Conservation (phyloP, 257 asterid genomes). For the Salvia hispanica region DNA sequence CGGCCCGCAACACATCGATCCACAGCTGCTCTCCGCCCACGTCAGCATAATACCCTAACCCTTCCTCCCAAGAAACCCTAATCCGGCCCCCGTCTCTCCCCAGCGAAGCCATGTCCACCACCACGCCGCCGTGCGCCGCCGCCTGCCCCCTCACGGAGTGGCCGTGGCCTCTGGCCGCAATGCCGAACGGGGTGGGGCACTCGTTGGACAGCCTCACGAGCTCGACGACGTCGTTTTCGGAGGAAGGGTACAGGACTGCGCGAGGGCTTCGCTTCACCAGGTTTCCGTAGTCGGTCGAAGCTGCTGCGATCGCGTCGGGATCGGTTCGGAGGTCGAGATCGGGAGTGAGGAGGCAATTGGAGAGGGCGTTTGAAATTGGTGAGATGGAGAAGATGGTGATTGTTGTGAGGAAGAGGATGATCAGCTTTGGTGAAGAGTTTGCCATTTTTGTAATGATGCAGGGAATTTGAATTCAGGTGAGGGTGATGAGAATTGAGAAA, state of each 20-base stretch:
- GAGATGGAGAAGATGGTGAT: constrained; percentile 23
- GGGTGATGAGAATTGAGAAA: background rate
- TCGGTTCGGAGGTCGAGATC: constrained; percentile 43
- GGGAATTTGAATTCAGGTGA: background rate
- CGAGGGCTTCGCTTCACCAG: constrained; percentile 47
- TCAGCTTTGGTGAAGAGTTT: constrained; percentile 16
- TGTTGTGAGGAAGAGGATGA: constrained; percentile 23
- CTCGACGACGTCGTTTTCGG: constrained; percentile 47
- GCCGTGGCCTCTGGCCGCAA: constrained; percentile 74
- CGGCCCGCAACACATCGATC: constrained; percentile 52
- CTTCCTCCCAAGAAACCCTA: constrained; percentile 51
- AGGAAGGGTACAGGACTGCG: constrained; percentile 63
- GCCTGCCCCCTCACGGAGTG: constrained; percentile 81
- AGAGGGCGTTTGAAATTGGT: constrained; percentile 27
- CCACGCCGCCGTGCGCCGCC: constrained; percentile 62
- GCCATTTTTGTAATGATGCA: constrained; percentile 34
- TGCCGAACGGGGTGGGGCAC: constrained; percentile 46
- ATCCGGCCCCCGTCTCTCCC: constrained; percentile 28
- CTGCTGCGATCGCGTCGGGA: constrained; percentile 29
- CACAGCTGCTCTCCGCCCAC: constrained; percentile 73
- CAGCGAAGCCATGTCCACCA: constrained; percentile 60
- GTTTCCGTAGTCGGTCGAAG: constrained; percentile 70
- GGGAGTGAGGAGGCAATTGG: constrained; percentile 22
- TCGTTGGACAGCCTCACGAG: constrained; percentile 49
- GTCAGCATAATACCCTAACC: constrained; percentile 67